Base-by-base conservation (phyloP, 2,329 filamentous ascomycete species). In the Coniochaeta pulveracea region DNA sequence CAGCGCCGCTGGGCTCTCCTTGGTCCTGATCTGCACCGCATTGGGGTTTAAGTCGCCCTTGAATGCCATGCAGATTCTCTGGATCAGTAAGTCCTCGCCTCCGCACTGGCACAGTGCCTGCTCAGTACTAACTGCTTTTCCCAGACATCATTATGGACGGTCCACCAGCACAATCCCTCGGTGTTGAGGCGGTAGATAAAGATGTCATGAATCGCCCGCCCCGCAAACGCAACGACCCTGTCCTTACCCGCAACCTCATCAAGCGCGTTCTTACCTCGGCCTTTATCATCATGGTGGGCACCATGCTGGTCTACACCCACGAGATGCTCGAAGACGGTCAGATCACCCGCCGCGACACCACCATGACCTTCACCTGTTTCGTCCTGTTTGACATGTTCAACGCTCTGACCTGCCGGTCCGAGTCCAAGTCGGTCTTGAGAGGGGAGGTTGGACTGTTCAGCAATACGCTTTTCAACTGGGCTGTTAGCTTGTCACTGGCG, bases 301-400 rank as follows among this genome's bases (percentile, higher is more conserved):
- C 91, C 0, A 80, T 98, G 58, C 68, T 80, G 26, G 83, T 94
- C 35, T 98, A 98, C 60, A 77, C 84, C 44, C 81, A 78, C 50
- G 89, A 96, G 61, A 95, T 98, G 84, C 64, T 79, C 31, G 69
- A 75, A 16, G 85, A 93, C 51, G 79, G 85, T 35, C 64, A 79
- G 37, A 83, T 96, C 38, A 93, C 80, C 1, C 84, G 85, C 32
- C 85, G 93, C 46, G 91, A 98, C 59, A 98, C 91, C 2, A 98
- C 91, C 42, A 95, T 98, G 83, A 96, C 91, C 0, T 98, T 98
- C 54, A 98, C 91, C 5, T 94, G 88, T 59, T 98, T 98, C 52
- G 91, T 98, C 28, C 73, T 98, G 34, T 98, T 96, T 57, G 91
- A 98, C 65, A 98, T 98, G 91, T 95, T 96, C 67, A 96, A 98